Base-by-base conservation (phyloP, 805 yeast genomes). In the Yamadazyma scolyti region DNA sequence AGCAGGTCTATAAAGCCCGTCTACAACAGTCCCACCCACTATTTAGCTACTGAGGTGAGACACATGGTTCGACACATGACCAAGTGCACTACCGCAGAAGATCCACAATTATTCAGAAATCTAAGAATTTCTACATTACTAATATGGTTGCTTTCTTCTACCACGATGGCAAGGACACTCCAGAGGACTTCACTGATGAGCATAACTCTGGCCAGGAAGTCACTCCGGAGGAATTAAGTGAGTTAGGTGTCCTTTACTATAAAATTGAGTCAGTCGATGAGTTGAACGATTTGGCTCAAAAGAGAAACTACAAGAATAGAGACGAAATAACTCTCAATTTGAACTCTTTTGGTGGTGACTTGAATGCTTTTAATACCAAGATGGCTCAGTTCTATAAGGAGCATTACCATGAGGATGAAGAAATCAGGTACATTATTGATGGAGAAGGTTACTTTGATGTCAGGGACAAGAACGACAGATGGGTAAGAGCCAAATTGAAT, bases 361-460 rank as follows among this genome's bases (percentile, higher is more conserved):
- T 52, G 9, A 54, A 51, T 3, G 79, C 74, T 0, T 75, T 83
- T 47, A 68, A 75, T 42, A 66, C 63, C 30, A 86, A 87, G 55
- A 67, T 90, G 56, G 66, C 73, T 40, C 71, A 61, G 25, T 88
- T 89, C 57, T 85, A 78, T 61, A 65, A 72, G 27, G 96, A 90
- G 51, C 98, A 90, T 57, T 68, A 87, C 32, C 98, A 90, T 54
- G 97, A 90, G 54, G 98, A 90, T 54, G 98, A 90, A 60, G 98
- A 90, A 63, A 90, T 90, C 52, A 68, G 98, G 43, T 90, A 88
- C 59, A 77, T 88, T 31, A 50, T 82, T 12, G 95, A 82, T 16
- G 98, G 98, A 8, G 82, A 78, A 34, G 97, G 98, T 0, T 90
- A 73, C 58, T 90, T 90, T 50, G 97, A 90, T 50, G 86, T 90